Conservation (phyloP, 2,329 filamentous ascomycete species). For the Pestalotiopsis sp. region DNA sequence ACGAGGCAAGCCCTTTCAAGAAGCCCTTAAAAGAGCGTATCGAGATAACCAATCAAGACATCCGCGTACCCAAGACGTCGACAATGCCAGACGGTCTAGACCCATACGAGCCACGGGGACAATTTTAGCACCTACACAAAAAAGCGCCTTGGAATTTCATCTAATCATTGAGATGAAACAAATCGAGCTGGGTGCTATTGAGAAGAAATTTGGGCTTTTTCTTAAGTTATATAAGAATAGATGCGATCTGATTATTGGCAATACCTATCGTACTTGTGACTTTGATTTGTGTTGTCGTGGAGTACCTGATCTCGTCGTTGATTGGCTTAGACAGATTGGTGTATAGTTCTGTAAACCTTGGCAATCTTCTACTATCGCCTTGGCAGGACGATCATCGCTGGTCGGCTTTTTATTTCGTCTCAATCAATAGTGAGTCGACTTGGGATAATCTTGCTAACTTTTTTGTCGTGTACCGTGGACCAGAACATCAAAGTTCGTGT, state of each 20-base stretch:
- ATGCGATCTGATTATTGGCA: not conserved
- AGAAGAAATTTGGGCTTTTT: not conserved
- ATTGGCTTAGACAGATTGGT: not conserved
- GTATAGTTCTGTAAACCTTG: not conserved
- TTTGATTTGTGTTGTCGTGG: not conserved
- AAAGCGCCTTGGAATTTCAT: no score
- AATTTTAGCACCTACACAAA: no score
- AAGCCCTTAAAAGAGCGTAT: no score
- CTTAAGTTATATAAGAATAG: not conserved
- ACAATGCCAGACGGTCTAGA: no score
- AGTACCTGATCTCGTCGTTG: not conserved
- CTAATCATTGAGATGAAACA: no score
- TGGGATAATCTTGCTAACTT: not conserved
- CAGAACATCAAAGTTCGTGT: not conserved
- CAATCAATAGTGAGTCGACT: not conserved
- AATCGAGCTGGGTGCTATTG: no score
- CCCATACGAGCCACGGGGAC: no score
- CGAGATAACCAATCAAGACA: no score
- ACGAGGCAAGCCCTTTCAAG: no score
- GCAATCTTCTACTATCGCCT: not conserved
- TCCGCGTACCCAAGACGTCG: no score
- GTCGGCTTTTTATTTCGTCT: not conserved
- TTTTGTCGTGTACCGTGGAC: not conserved
- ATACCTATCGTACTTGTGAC: not conserved
- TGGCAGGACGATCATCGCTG: not conserved